Base-by-base conservation (phyloP, 306 rosid genomes). In the Ziziphus jujuba region DNA sequence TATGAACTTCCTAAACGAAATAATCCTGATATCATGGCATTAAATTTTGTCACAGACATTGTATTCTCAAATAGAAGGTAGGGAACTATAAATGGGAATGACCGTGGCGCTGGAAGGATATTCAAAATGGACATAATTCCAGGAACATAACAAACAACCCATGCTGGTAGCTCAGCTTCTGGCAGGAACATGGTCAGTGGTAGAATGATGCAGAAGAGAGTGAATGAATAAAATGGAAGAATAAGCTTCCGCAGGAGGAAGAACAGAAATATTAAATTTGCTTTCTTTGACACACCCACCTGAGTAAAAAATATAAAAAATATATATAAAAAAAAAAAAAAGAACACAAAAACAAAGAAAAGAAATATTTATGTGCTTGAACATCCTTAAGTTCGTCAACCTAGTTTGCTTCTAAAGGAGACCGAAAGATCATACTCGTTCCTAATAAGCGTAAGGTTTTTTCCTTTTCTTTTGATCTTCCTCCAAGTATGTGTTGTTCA, bases 121-220 rank as follows among this genome's bases (percentile, higher is more conserved):
- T 95, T 84, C 74, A 93, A 73, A 75, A 93, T 33, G 36, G 97
- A 93, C 97, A 93, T 93, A 63, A 85, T n/a, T 72, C 97, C 99
- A 9, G 99, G 99, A 77, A 93, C 78, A 75, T 93, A 93, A 71
- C 97, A 90, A 63, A 93, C 99, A 54, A 93, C 99, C 97, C 96
- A 88, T 25, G 90, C 85, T 5, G 99, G 99, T 53, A 90, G 89
- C 73, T 88, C 90, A 73, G 99, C 97, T 85, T 93, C 99, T 19
- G 99, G 99, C 63, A 93, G 91, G 77, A 93, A 93, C 99, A 93
- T 93, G 80, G 96, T 90, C 76, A 93, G 52, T 10, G 99, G 99
- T 74, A 93, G 99, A 83, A 93, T 93, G 85, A 93, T 86, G 84
- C 99, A 93, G 70, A 93, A 93, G 70, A 93, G 87, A 66, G 97